Evolutionary conservation across 306 rosid species (phyloP).

Genomic region (Acacia melanoxylon): DNA sequence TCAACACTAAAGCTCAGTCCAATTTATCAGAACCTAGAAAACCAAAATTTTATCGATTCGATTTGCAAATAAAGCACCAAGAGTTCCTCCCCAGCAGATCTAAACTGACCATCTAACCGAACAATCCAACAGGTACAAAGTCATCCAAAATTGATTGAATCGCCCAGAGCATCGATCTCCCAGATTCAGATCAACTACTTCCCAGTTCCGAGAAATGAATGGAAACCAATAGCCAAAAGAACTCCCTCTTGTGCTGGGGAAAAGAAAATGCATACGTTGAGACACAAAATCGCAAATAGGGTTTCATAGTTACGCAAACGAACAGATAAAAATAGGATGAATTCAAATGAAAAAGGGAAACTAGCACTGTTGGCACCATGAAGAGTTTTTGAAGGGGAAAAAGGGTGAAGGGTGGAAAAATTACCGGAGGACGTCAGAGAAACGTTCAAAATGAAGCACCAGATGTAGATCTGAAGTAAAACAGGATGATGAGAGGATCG

Average conservation of each 20-base stretch:
- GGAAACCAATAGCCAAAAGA: background rate
- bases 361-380: background rate
- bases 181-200: slow-evolving; percentile 30
- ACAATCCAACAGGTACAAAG: background rate
- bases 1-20: slow-evolving; percentile 33
- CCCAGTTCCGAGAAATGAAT: background rate
- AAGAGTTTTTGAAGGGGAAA: background rate
- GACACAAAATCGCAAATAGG: background rate
- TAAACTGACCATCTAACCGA: slow-evolving; percentile 37
- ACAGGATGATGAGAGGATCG: background rate
- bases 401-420: slow-evolving; percentile 7
- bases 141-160: slow-evolving; percentile 6
- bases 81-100: slow-evolving; percentile 41
- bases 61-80: background rate
- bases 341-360: background rate
- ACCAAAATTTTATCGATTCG: slow-evolving; percentile 4
- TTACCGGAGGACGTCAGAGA: slow-evolving; percentile 40
- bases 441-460: background rate
- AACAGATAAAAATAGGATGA: background rate
- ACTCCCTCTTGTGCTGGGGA: slow-evolving; percentile 23
- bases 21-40: slow-evolving; percentile 29
- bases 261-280: background rate
- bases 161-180: slow-evolving; percentile 29
- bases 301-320: background rate
- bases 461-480: background rate